Conservation (phyloP, 139 green algal genomes). For the Limnomonas spitsbergensis region DNA sequence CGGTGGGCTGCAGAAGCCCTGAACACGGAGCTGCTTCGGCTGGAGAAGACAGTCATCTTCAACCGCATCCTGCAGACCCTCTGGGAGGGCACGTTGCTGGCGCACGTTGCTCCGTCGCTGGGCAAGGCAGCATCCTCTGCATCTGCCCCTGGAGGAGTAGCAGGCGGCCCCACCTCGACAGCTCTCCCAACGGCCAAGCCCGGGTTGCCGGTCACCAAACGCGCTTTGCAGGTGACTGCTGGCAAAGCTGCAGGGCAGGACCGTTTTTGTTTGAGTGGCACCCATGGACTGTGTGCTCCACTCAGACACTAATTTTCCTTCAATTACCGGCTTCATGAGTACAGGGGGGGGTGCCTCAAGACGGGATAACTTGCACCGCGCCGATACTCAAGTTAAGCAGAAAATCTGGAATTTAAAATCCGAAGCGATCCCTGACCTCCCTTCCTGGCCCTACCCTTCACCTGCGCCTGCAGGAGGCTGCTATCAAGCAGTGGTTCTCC, state of each 20-base stretch:
- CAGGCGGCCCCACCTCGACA: background rate
- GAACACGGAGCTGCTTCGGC: conserved; percentile 40
- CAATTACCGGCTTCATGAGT: too few species aligned
- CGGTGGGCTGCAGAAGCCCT: conserved; percentile 15
- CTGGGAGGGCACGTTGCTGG: conserved; percentile 51
- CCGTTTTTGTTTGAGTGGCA: too few species aligned
- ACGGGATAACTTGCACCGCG: too few species aligned
- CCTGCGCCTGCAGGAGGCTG: conserved; percentile 47
- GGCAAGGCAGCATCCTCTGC: background rate
- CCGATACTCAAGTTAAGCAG: too few species aligned
- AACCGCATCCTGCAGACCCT: conserved; percentile 28
- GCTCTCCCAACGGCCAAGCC: background rate
- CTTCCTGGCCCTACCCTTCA: background rate
- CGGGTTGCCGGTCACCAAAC: too few species aligned
- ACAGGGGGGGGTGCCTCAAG: too few species aligned
- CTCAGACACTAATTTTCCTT: too few species aligned
- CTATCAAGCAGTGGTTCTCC: conserved; percentile 68
- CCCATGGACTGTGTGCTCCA: too few species aligned
- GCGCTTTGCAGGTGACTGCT: too few species aligned
- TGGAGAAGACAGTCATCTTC: conserved; percentile 41
- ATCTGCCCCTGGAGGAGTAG: background rate
- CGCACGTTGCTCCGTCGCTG: conserved; percentile 8
- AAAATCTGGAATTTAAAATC: too few species aligned
- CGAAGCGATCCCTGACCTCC: too few species aligned
- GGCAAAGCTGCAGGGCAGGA: too few species aligned